Conservation (phyloP, 345 rosid species). For the Erodium maritimum region DNA sequence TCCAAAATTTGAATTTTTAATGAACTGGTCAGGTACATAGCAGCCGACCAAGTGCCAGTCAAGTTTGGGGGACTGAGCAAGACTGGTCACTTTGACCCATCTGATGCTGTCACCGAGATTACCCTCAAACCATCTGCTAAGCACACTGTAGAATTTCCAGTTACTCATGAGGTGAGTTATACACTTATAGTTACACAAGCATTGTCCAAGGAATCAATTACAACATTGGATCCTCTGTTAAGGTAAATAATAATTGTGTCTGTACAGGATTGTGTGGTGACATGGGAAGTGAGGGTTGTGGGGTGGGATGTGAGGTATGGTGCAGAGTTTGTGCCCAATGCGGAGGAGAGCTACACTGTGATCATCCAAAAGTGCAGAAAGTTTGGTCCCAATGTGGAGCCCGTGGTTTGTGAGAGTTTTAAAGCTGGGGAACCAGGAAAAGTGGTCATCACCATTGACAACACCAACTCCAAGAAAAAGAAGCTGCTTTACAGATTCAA, state of each 20-base stretch:
- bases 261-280: conserved; percentile 57
- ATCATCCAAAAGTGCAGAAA: conserved; percentile 66
- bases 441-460: conserved; percentile 64
- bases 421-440: conserved; percentile 66
- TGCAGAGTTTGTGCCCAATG: conserved; percentile 72
- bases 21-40: conserved; percentile 35
- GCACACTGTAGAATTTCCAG: conserved; percentile 15
- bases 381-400: conserved; percentile 54
- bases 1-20: neutral
- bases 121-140: conserved; percentile 67
- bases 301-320: conserved; percentile 87
- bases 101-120: conserved; percentile 47
- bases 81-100: conserved; percentile 10
- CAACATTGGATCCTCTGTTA: no score
- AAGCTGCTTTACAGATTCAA: conserved; percentile 86
- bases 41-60: conserved; percentile 80
- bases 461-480: conserved; percentile 82
- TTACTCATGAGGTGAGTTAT: no score
- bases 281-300: conserved; percentile 81
- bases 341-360: conserved; percentile 50
- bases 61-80: conserved; percentile 85
- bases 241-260: neutral
- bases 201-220: no score
- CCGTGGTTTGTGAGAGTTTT: conserved; percentile 53
- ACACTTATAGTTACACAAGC: no score